A percentile compares a stretch with the other conserved stretches of the same genome.
Conservation (phyloP, 192 early-diverging fungal species). For the Coemansia javaensis region DNA sequence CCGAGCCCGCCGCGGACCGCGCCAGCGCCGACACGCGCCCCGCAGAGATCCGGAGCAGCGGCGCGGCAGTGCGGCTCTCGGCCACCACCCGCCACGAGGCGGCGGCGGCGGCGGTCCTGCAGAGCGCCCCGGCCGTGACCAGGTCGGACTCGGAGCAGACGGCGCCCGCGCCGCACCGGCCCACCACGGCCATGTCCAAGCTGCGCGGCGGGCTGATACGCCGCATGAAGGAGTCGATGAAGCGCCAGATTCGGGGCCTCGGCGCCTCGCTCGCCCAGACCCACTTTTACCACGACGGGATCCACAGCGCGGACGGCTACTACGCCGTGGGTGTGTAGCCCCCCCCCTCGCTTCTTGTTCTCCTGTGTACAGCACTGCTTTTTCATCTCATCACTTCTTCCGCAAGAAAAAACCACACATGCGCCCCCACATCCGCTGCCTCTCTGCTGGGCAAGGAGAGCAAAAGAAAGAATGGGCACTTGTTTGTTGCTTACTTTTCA, state of each 20-base stretch:
- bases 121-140: slow-evolving; percentile 13
- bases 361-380: no score
- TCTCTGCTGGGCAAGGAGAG: no score
- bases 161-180: neutral
- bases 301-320: slow-evolving; percentile 19
- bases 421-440: no score
- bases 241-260: slow-evolving; percentile 13
- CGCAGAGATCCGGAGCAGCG: slow-evolving; percentile 6
- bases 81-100: neutral
- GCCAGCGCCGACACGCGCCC: slow-evolving; percentile 18
- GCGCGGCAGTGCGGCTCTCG: neutral
- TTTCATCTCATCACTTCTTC: no score
- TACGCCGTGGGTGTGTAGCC: slow-evolving; percentile 5
- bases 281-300: slow-evolving; percentile 4
- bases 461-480: no score
- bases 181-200: slow-evolving; percentile 5
- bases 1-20: neutral
- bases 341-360: no score
- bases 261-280: slow-evolving; percentile 6
- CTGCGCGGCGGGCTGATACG: slow-evolving; percentile 4
- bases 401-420: no score
- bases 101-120: neutral
- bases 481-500: no score
- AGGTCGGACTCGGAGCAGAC: slow-evolving; percentile 38
- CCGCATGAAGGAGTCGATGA: slow-evolving; percentile 24